A percentile compares a stretch with the other conserved stretches of the same genome.
Evolutionary conservation across 441 rosid genomes (phyloP).

Genomic region (Jatropha podagrica): DNA sequence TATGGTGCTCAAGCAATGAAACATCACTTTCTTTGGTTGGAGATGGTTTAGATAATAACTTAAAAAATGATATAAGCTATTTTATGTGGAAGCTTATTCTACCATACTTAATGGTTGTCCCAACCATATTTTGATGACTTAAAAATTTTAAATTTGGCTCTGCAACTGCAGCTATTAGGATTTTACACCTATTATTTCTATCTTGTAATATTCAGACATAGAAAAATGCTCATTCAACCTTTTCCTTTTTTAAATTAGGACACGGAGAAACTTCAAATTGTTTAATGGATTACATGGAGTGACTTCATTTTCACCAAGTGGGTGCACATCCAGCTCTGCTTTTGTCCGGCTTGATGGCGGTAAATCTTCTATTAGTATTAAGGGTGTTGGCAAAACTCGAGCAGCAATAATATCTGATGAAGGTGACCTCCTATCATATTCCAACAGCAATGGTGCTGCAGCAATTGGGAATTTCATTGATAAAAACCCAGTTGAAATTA

Average conservation of each 20-base stretch:
- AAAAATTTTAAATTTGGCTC: neutral
- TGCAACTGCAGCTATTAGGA: neutral
- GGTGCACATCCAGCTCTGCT: slow-evolving; percentile 29
- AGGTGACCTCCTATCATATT: slow-evolving; percentile 51
- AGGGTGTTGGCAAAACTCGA: slow-evolving; percentile 42
- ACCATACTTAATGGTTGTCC: no score
- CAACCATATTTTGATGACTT: neutral
- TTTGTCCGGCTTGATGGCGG: slow-evolving; percentile 21
- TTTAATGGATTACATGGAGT: slow-evolving; percentile 38
- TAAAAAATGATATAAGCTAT: no score
- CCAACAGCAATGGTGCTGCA: slow-evolving; percentile 35
- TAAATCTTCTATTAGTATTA: slow-evolving; percentile 38
- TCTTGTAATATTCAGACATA: neutral
- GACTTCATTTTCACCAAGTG: slow-evolving; percentile 29
- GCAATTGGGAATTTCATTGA: slow-evolving; percentile 29
- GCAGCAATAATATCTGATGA: slow-evolving; percentile 59
- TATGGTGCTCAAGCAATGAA: neutral
- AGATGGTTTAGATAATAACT: neutral
- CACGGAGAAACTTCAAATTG: slow-evolving; percentile 39
- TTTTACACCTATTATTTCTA: neutral
- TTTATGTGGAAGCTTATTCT: no score
- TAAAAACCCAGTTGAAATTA: slow-evolving; percentile 30
- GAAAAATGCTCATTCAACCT: slow-evolving; percentile 8
- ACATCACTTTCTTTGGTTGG: neutral
- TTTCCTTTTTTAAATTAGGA: slow-evolving; percentile 29